Percentiles rank a stretch among this genome's conserved stretches.
phyloP scores from a whole-genome alignment of 352 stramenopile genomes.

The Pseudoperonospora humuli region DNA sequence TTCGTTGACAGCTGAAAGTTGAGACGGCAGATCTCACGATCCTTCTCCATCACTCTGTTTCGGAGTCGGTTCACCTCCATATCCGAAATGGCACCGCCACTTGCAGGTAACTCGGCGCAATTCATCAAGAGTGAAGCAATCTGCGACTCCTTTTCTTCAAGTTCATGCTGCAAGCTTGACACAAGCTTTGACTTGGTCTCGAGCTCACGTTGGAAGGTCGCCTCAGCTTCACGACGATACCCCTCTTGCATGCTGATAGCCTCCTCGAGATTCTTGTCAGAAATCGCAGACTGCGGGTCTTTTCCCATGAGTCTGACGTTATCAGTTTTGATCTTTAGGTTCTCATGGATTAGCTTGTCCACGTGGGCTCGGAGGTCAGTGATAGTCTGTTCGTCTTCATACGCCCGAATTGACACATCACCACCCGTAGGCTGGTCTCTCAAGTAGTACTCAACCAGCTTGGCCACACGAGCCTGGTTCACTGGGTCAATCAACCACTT shows the following conservation, averaged over 20 bases:
- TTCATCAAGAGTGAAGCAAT: slow-evolving; percentile 36
- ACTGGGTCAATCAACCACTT: slow-evolving; percentile 44
- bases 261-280: slow-evolving; percentile 24
- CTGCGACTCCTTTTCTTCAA: slow-evolving; percentile 41
- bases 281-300: slow-evolving; percentile 6
- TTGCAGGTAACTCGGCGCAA: slow-evolving; percentile 25
- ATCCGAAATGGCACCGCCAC: slow-evolving; percentile 17
- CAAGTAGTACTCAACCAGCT: slow-evolving; percentile 41
- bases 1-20: slow-evolving; percentile 77
- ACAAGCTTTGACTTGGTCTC: slow-evolving; percentile 24
- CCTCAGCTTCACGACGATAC: slow-evolving; percentile 42
- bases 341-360: slow-evolving; percentile 51
- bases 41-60: slow-evolving; percentile 55
- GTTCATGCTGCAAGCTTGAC: slow-evolving; percentile 24
- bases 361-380: slow-evolving; percentile 47
- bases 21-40: slow-evolving; percentile 74
- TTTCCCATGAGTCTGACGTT: slow-evolving; percentile 33
- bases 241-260: slow-evolving; percentile 35
- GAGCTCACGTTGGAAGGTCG: slow-evolving; percentile 36
- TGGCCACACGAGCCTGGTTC: slow-evolving; percentile 42
- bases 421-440: slow-evolving; percentile 23
- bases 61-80: slow-evolving; percentile 42
- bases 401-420: slow-evolving; percentile 8
- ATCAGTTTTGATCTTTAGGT: slow-evolving; percentile 50
- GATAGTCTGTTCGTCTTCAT: slow-evolving; percentile 29